Evolutionary conservation across 257 asterid genomes (phyloP).

Genomic region (Echites panduratus): DNA sequence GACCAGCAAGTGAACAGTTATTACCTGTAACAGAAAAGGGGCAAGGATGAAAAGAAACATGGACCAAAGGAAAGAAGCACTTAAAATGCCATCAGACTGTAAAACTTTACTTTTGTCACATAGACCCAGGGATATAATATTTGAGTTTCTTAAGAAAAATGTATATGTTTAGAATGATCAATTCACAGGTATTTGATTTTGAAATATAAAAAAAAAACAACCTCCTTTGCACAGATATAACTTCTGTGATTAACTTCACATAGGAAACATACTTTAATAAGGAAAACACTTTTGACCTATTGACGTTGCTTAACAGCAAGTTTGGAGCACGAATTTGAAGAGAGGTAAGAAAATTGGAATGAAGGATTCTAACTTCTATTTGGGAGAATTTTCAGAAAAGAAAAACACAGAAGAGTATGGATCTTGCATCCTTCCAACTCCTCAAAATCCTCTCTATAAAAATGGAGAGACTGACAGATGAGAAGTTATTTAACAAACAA

Average conservation of each 20-base stretch:
- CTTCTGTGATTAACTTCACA: not conserved
- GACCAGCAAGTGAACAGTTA: constrained; percentile 57
- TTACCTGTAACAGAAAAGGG: constrained; percentile 39
- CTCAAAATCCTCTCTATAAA: too few species aligned
- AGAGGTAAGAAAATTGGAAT: too few species aligned
- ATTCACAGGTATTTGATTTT: not conserved
- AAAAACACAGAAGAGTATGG: too few species aligned
- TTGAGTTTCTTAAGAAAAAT: not conserved
- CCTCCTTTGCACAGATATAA: not conserved
- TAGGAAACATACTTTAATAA: not conserved
- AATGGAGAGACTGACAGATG: too few species aligned
- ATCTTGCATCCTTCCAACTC: too few species aligned
- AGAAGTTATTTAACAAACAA: too few species aligned
- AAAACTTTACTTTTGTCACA: not conserved
- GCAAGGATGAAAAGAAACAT: not conserved
- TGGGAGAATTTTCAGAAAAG: too few species aligned
- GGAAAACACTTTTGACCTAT: not conserved
- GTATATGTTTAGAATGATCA: not conserved
- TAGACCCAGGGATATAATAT: not conserved
- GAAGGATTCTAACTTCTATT: too few species aligned
- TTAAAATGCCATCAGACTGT: not conserved
- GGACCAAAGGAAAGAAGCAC: not conserved
- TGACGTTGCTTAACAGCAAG: not conserved
- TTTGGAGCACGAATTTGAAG: too few species aligned
- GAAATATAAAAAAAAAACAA: not conserved